phyloP scores from a whole-genome alignment of 768 basidiomycete species.

The Termitomyces sp. region DNA sequence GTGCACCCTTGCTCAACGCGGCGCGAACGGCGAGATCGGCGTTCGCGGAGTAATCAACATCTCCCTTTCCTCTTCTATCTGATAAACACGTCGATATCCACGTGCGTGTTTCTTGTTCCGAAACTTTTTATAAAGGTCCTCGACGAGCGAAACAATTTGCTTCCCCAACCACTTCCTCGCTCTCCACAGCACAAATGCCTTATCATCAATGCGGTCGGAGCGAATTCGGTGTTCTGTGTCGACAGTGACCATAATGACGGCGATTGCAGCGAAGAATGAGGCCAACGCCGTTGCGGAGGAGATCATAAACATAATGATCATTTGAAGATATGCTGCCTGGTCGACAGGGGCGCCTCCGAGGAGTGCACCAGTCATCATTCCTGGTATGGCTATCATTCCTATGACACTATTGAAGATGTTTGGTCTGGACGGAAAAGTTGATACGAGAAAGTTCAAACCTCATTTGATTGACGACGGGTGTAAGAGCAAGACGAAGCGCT shows the following conservation, averaged over 20 bases:
- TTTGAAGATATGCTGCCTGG: conserved; percentile 82
- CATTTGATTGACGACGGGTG: conserved; percentile 84
- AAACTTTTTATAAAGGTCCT: background rate
- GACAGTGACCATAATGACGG: conserved; percentile 56
- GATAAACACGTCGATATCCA: background rate
- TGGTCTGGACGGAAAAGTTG: background rate
- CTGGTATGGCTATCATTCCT: conserved; percentile 76
- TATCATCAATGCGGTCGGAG: conserved; percentile 53
- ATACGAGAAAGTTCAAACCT: conserved; percentile 35
- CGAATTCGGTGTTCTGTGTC: conserved; percentile 66
- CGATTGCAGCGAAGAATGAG: conserved; percentile 56
- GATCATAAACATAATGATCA: conserved; percentile 96
- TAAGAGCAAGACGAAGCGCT: conserved; percentile 73
- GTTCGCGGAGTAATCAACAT: background rate
- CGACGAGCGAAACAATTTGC: background rate
- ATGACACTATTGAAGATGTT: conserved; percentile 42
- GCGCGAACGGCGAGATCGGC: background rate
- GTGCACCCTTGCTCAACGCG: background rate
- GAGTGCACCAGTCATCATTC: conserved; percentile 92
- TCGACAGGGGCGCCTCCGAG: conserved; percentile 81
- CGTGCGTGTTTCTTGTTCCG: background rate
- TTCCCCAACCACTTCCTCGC: conserved; percentile 12
- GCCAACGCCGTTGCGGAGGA: conserved; percentile 71
- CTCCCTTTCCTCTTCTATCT: background rate
- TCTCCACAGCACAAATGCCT: conserved; percentile 20